Evolutionary conservation across 2,329 filamentous ascomycete genomes (phyloP), one percentile per base, ranked within the genome.

Genomic region (Alternaria postmessia): DNA sequence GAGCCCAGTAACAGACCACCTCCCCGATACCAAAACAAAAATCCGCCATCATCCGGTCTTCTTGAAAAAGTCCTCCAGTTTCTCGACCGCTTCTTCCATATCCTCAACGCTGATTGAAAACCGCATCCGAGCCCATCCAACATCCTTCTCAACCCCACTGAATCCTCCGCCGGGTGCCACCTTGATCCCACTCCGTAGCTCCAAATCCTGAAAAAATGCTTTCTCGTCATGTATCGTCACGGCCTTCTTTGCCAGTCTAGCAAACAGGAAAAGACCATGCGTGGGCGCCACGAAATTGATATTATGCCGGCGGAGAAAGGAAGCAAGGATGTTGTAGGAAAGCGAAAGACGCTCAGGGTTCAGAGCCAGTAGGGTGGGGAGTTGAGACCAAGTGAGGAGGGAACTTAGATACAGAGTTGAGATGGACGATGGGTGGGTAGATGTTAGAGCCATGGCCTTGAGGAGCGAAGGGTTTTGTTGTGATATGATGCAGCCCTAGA

Each of bases 401-500:
- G 63, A 64, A 12, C 64, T 54, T 16, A 75, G 63, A 48, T 66
- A 70, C 5, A 71, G 53, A 2, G 67, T 58, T 12, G 67, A 61
- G 46, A 74, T 48, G 42, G 59, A 68, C 43, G 66, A 68, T 8
- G 66, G 64, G 49, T 69, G 70, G 5, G 62, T 44, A 5, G 67
- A 66, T 1, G 72, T 55, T 4, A 72, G 51, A 7, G 69, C 54
- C 7, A 74, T 32, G 16, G 69, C 65, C 0, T 47, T n/a, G 22
- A 66, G 48, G n/a, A 76, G 63, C 4, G 67, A 51, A 3, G 70
- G 68, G 46, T 73, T 74, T 52, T 71, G 67, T 39, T 76, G 74
- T 11, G 74, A 71, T 24, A 76, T 56, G 12, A 75, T 44, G 44
- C 74, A 76, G 32, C 74, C 74, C 74, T 76, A 16, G 18, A 14